Percentiles rank a stretch among this genome's conserved stretches.
Conservation (phyloP, 1,284 basidiomycete genomes). For the Gymnopus androsaceus region DNA sequence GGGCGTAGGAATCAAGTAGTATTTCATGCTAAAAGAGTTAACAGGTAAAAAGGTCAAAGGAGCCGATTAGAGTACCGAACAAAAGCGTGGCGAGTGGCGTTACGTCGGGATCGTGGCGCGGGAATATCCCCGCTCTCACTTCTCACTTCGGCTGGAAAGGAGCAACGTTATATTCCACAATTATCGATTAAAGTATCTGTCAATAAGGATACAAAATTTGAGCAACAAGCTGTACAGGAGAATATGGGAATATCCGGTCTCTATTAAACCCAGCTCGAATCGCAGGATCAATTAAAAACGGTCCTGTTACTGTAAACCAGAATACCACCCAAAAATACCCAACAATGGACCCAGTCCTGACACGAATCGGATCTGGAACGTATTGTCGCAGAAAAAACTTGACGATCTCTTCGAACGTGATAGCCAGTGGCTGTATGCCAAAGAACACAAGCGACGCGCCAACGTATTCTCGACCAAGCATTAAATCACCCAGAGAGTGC, state of each 20-base stretch:
- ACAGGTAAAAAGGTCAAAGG: too few species aligned
- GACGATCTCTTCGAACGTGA: slow-evolving; percentile 4
- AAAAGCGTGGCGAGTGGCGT: too few species aligned
- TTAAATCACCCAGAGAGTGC: slow-evolving; percentile 9
- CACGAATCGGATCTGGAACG: not conserved
- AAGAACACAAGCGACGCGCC: slow-evolving; percentile 3
- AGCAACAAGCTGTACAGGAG: not conserved
- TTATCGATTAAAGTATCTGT: too few species aligned
- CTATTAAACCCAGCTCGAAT: not conserved
- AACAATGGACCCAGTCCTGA: not conserved
- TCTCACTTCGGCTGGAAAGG: too few species aligned
- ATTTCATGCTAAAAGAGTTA: too few species aligned
- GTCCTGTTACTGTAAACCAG: not conserved
- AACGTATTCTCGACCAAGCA: slow-evolving; percentile 3
- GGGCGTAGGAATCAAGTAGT: too few species aligned
- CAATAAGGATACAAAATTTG: too few species aligned
- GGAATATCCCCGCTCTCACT: too few species aligned
- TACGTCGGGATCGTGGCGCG: too few species aligned
- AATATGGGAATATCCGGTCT: not conserved
- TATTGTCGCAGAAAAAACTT: not conserved
- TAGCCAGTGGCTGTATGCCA: slow-evolving; percentile 4
- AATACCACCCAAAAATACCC: slow-evolving; percentile 5
- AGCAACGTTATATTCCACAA: too few species aligned
- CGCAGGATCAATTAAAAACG: not conserved
- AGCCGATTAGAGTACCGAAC: too few species aligned